Conservation (phyloP, 2,329 filamentous ascomycete species). For the Thelonectria rubi region DNA sequence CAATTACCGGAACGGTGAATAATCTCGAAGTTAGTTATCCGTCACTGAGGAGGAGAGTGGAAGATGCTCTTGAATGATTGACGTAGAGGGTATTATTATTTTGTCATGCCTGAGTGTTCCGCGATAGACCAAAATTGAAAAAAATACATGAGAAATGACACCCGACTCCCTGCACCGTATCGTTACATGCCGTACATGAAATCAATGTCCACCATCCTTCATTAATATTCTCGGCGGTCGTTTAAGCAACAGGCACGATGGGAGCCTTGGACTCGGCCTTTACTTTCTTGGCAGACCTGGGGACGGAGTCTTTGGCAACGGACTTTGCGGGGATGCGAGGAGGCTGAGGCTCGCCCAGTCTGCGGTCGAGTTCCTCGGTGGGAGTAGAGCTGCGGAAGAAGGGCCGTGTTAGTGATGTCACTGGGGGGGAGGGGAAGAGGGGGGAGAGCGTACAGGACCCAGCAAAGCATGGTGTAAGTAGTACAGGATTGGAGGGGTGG, state of each 20-base stretch:
- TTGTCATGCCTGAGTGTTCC: conserved; percentile 1
- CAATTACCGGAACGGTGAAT: conserved; percentile 28
- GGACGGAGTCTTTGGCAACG: conserved; percentile 4
- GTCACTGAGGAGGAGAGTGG: neutral
- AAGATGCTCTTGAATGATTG: conserved; percentile 1
- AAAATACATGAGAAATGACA: conserved; percentile 7
- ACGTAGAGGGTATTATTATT: conserved; percentile 8
- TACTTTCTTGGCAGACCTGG: conserved; percentile 6
- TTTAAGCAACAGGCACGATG: conserved; percentile 7
- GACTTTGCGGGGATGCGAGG: conserved; percentile 20
- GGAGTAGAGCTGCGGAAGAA: conserved; percentile 13
- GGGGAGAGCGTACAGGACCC: conserved; percentile 20
- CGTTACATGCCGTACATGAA: conserved; percentile 13
- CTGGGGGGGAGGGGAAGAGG: neutral
- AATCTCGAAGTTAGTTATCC: conserved; percentile 4
- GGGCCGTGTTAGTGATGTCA: neutral
- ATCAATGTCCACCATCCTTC: neutral
- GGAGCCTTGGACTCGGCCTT: conserved; percentile 13
- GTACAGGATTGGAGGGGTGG: neutral
- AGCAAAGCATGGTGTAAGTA: conserved; percentile 24
- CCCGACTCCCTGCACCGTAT: conserved; percentile 13
- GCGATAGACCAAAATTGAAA: neutral
- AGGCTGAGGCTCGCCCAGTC: conserved; percentile 21
- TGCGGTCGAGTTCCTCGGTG: conserved; percentile 24
- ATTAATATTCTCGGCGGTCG: neutral